A percentile compares a stretch with the other conserved stretches of the same genome.
These are phyloP conservation scores for Neurospora intermedia DNA, from an alignment of 495 filamentous ascomycete genomes.

Conservation along the genomic window DNA sequence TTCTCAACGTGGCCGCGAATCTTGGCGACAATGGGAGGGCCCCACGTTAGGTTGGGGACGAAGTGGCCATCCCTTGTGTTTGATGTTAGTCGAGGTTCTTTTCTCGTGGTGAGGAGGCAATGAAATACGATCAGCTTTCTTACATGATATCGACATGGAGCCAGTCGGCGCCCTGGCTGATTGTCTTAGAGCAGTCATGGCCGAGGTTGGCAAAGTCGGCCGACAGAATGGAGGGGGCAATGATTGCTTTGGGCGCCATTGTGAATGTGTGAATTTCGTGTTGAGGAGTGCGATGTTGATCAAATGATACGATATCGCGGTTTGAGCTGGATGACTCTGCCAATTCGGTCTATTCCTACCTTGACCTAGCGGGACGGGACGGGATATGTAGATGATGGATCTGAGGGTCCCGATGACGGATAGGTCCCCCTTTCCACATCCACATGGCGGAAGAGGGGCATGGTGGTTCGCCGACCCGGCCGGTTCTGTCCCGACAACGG, in stretches of 20 bases:
- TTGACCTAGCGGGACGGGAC: neutral
- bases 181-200: slow-evolving; percentile 71
- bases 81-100: neutral
- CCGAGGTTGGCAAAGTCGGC: slow-evolving; percentile 88
- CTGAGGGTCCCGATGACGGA: neutral
- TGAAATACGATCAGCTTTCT: slow-evolving; percentile 8
- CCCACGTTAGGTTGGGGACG: slow-evolving; percentile 96
- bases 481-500: neutral
- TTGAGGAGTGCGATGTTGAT: neutral
- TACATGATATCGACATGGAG: slow-evolving; percentile 83
- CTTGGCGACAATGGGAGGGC: slow-evolving; percentile 83
- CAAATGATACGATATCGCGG: neutral
- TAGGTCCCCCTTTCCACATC: neutral
- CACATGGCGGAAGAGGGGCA: neutral
- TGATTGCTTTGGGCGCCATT: slow-evolving; percentile 86
- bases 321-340: neutral
- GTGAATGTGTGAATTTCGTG: neutral
- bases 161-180: slow-evolving; percentile 79
- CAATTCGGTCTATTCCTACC: neutral
- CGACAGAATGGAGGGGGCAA: slow-evolving; percentile 92
- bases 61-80: slow-evolving; percentile 72
- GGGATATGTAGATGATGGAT: neutral
- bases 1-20: slow-evolving; percentile 71
- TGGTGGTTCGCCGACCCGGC: neutral
- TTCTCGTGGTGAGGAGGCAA: neutral